Evolutionary conservation across 129 eudicot genomes (phyloP), one percentile per base, ranked within the genome.

Genomic region (Artemisia annua): DNA sequence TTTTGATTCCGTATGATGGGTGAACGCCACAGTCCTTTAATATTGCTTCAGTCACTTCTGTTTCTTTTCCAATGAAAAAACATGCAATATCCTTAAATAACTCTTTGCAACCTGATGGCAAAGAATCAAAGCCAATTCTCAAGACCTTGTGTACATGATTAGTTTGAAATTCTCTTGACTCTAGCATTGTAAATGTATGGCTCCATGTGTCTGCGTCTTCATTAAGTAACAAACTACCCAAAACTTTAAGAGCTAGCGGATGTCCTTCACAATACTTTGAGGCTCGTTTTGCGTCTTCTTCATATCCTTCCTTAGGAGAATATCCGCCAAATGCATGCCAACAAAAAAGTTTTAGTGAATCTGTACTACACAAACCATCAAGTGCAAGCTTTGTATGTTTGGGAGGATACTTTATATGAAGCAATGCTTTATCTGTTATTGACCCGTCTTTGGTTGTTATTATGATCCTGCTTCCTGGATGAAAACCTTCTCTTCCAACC

Each of bases 81-180:
- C 83, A 79, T 2, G 83, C 74, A 44, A 79, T 55, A 44, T 78
- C 50, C 14, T 69, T 70, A 48, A 78, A 78, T 51, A 78, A 18
- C 8, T 63, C 51, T 56, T 71, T 72, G 67, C 52, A 65, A 46
- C 2, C 19, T 9, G 70, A 17, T 9, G 54, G 70, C 70, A 65
- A 65, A 11, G 16, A 17, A 65, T 65, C 54, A 65, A 39, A 65
- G 16, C 70, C n/a, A 11, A 62, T 30, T 62, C 17, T 43, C 19
- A 62, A 7, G 17, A 30, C 48, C 19, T 30, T 62, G 5, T 28
- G 66, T 30, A 30, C 17, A 39, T 7, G 10, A 28, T 30, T 3
- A 0, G 20, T 62, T 26, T 62, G 17, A 14, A 62, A 62, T 5
- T 26, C 66, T 26, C 16, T 14, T 0, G 48, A 24, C 11, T 61